Percentiles rank a stretch among this genome's conserved stretches.
Evolutionary conservation across 768 basidiomycete species (phyloP).

Genomic region (Boletus reticulatus): DNA sequence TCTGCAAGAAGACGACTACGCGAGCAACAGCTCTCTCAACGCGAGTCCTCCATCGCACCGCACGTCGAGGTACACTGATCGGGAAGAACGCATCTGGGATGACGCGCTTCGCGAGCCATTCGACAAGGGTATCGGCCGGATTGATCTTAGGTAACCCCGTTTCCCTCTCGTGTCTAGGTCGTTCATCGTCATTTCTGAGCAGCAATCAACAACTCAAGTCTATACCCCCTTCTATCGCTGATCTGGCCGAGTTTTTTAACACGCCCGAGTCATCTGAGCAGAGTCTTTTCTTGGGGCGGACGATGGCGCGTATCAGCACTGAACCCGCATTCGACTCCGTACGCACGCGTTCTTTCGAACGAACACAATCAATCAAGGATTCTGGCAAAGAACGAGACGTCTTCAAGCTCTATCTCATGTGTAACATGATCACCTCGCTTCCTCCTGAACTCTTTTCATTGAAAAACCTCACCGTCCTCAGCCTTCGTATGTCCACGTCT

Average conservation of each 20-base stretch:
- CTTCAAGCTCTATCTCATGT: constrained; percentile 55
- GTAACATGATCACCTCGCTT: constrained; percentile 51
- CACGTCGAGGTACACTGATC: constrained; percentile 23
- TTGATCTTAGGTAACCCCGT: constrained; percentile 52
- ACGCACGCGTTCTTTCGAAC: constrained; percentile 23
- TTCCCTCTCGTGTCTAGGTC: constrained; percentile 5
- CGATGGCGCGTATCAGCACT: constrained; percentile 35
- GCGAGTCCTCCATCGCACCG: constrained; percentile 8
- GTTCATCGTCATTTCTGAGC: constrained; percentile 13
- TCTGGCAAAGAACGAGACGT: constrained; percentile 44
- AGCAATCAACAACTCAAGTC: constrained; percentile 42
- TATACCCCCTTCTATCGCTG: constrained; percentile 47
- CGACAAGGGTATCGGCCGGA: constrained; percentile 46
- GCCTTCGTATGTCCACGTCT: constrained; percentile 49
- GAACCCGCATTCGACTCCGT: constrained; percentile 29
- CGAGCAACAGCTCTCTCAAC: constrained; percentile 9
- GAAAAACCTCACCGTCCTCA: constrained; percentile 57
- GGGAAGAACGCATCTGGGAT: constrained; percentile 46
- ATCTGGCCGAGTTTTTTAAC: constrained; percentile 47
- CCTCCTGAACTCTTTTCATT: constrained; percentile 59
- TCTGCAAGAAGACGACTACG: constrained; percentile 26
- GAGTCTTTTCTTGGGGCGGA: constrained; percentile 22
- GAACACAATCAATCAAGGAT: constrained; percentile 28
- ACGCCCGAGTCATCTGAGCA: constrained; percentile 37
- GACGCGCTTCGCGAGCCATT: constrained; percentile 42